phyloP scores from a whole-genome alignment of 306 rosid species.

The Medicago lupulina region DNA sequence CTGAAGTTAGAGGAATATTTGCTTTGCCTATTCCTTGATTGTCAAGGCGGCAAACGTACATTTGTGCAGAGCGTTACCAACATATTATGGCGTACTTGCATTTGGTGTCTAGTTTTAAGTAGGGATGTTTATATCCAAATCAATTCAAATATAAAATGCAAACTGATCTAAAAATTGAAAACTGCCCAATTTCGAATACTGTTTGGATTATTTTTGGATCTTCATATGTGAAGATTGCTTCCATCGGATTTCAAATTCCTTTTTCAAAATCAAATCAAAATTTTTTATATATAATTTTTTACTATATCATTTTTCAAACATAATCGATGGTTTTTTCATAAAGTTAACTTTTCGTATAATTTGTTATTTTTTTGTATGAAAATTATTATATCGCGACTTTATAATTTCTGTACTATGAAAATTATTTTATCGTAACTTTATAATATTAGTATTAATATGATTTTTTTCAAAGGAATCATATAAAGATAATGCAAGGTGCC shows the following conservation, averaged over 20 bases:
- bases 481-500: too few relatives aligned
- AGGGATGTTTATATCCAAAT: background rate
- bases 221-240: background rate
- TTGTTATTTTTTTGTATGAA: too few relatives aligned
- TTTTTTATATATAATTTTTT: too few relatives aligned
- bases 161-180: background rate
- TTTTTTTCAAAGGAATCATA: too few relatives aligned
- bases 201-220: background rate
- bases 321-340: too few relatives aligned
- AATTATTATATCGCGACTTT: too few relatives aligned
- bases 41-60: conserved; percentile 41
- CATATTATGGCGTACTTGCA: conserved; percentile 30
- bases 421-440: too few relatives aligned
- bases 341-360: too few relatives aligned
- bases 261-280: background rate
- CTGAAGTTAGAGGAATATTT: conserved; percentile 32
- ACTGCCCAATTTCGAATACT: background rate
- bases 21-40: conserved; percentile 39
- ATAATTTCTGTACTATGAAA: too few relatives aligned
- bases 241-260: background rate
- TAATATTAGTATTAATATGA: too few relatives aligned
- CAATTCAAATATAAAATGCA: background rate
- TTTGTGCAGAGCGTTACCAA: conserved; percentile 40
- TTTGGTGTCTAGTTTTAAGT: background rate
- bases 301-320: too few relatives aligned